Evolutionary conservation across 1,139 yeast genomes (phyloP), one percentile per base, ranked within the genome.

Genomic region (Taiozyma onychis): DNA sequence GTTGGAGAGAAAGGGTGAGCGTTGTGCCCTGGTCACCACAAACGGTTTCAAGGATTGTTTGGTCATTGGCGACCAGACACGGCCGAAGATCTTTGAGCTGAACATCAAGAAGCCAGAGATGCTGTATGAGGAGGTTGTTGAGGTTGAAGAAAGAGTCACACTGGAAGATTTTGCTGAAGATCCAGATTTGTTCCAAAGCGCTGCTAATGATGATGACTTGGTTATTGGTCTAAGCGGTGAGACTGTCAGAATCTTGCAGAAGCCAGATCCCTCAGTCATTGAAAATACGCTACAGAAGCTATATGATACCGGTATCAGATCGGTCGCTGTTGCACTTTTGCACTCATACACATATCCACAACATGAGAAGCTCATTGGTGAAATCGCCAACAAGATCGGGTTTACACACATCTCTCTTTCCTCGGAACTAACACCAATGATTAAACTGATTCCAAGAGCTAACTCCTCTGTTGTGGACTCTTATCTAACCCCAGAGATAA

Each of bases 391-490:
- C 41, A 71, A 75, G 47, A 62, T 85, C 24, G 88, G 89, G 2
- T 85, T 85, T 63, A 63, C 70, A 2, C 81, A 81, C 59, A 72
- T 86, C 30, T 83, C 91, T 0, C 71, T 85, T 21, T 84, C 91
- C 0, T 78, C 81, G 28, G 76, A 80, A 57, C 71, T 85, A 24
- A 79, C 84, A 46, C 91, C 95, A 10, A 83, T 85, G 85, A 83
- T 86, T 56, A 85, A 85, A 62, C 75, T 80, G 42, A 80, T 86
- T 28, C 78, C 86, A 37, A 72, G 95, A 52, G 87, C 89, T 1
- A 84, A 84, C 57, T 83, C 90, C 16, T 76, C 88, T 4, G 79
- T 82, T 21, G 89, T 88, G 1, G 93, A 87, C 67, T 88, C 93
- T 1, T 86, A 86, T 62, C 67, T 87, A 52, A 84, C 91, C 3